phyloP scores from a whole-genome alignment of 2,329 filamentous ascomycete genomes.

The Trichoderma atrobrunneum region DNA sequence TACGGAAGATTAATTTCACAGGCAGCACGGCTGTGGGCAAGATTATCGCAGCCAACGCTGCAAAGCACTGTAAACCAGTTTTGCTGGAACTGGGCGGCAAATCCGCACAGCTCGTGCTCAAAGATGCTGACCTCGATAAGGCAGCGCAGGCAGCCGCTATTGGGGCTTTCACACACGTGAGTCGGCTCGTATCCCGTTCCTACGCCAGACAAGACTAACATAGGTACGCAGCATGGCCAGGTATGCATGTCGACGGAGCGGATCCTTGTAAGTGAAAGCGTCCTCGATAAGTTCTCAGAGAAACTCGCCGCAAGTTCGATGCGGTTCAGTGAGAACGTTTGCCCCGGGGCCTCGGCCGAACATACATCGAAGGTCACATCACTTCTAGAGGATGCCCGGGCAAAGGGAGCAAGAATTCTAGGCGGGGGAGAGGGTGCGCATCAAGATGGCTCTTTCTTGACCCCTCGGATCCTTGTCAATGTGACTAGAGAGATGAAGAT shows the following conservation, averaged over 20 bases:
- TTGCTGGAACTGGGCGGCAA: constrained; percentile 58
- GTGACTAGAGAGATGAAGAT: neutral
- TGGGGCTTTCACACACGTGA: neutral
- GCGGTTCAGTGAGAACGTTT: neutral
- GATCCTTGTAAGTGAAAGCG: neutral
- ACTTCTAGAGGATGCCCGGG: neutral
- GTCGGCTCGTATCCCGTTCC: neutral
- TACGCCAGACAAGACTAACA: neutral
- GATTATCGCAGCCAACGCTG: constrained; percentile 68
- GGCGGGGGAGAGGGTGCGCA: neutral
- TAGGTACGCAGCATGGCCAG: neutral
- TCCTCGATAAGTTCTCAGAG: neutral
- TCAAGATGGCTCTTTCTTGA: neutral
- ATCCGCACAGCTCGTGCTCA: neutral
- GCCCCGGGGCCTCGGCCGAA: neutral
- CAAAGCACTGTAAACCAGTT: constrained; percentile 72
- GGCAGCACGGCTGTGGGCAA: constrained; percentile 71
- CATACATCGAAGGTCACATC: neutral
- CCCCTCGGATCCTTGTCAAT: neutral
- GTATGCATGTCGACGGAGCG: neutral
- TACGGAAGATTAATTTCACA: constrained; percentile 82
- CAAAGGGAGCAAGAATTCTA: neutral
- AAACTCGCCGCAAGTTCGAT: neutral
- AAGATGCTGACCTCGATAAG: neutral
- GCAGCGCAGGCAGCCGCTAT: neutral